Conservation (phyloP, 768 basidiomycete species). For the Russula sp. region DNA sequence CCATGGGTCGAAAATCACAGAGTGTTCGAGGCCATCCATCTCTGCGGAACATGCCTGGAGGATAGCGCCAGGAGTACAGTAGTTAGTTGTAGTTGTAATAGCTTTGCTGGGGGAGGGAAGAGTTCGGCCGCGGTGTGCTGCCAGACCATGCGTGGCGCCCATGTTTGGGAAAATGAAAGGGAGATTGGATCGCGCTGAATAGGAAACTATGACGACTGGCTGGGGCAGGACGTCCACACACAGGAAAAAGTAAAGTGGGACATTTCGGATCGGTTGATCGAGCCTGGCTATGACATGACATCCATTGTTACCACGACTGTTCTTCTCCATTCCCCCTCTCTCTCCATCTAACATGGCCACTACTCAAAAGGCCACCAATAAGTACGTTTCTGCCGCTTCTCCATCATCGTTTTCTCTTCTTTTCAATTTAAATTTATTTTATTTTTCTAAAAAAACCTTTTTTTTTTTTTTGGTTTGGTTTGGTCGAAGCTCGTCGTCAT, state of each 20-base stretch:
- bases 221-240: too few species aligned
- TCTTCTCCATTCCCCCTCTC: not conserved
- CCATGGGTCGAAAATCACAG: not conserved
- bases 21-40: too few species aligned
- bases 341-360: constrained; percentile 26
- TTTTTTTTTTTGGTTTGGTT: too few species aligned
- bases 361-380: constrained; percentile 26
- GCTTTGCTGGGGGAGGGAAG: too few species aligned
- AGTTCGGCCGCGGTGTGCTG: too few species aligned
- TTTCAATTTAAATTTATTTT: too few species aligned
- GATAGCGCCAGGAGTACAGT: too few species aligned
- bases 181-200: constrained; percentile 11
- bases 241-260: not conserved
- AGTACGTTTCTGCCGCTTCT: constrained; percentile 22
- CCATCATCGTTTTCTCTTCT: not conserved
- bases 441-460: constrained; percentile 23
- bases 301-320: not conserved
- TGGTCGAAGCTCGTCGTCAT: constrained; percentile 41
- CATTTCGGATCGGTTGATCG: not conserved
- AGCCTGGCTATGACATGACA: not conserved
- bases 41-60: too few species aligned
- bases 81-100: too few species aligned
- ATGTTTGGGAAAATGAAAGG: constrained; percentile 16
- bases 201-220: constrained; percentile 15
- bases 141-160: not conserved